Base-by-base conservation (phyloP, 345 rosid species). In the Trapa incisa region DNA sequence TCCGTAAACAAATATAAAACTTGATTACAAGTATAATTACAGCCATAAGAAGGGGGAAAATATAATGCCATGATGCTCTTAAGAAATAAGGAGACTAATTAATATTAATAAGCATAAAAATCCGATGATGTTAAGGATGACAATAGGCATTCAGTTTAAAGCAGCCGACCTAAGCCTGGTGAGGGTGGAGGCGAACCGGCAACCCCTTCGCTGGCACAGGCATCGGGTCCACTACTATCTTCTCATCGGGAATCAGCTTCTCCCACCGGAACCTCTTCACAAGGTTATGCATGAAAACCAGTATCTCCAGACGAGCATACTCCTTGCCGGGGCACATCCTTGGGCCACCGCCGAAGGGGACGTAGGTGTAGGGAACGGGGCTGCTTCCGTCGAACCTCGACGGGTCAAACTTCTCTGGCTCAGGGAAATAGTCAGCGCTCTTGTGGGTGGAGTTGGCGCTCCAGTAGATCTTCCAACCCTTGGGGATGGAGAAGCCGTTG, bases 381-480 rank as follows among this genome's bases (percentile, higher is more conserved):
- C 83, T 81, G 32, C 45, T 78, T 33, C 82, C 83, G 47, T 80
- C 83, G 4, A 80, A 82, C 47, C 86, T 75, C 0, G 68, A 57
- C 2, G 86, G 86, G 29, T 82, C 80, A 60, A 82, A 82, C 67
- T 73, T 77, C 39, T 71, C 82, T 0, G 83, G 86, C 37, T 82
- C 75, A 0, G 77, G 81, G 52, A 82, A 82, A 68, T 73, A 80
- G 5, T 75, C 61, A 0, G 76, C 65, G 36, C 74, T 76, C 71
- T 32, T 77, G 64, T 82, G 86, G 3, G 81, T 78, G 1, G 83
- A 75, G 52, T 61, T 72, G 3, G 81, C 78, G 43, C 83, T 82
- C 86, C 83, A 80, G 16, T 82, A 80, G 6, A 82, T 72, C 86
- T 82, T 82, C 86, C 86, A 79, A 47, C 86, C 86, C 69, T 77